Evolutionary conservation across 192 early-diverging fungal species (phyloP).

Genomic region (Allomyces javanicus): DNA sequence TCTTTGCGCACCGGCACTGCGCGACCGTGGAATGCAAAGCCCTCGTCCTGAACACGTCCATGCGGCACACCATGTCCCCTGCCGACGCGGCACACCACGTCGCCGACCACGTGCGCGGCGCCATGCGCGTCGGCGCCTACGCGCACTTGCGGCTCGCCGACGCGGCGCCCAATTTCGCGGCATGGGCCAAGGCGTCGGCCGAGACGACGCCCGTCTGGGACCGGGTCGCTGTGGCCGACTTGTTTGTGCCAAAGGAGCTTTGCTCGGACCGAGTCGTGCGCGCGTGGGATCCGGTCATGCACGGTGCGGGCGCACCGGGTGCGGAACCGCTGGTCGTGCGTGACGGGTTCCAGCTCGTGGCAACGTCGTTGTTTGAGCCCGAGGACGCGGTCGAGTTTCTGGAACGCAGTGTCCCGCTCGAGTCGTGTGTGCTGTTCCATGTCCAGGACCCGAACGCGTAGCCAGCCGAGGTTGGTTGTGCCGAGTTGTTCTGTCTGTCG

Average conservation of each 20-base stretch:
- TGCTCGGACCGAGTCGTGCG: too few species aligned
- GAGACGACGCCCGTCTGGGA: too few species aligned
- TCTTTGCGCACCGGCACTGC: background rate
- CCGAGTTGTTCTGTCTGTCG: too few species aligned
- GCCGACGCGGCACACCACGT: background rate
- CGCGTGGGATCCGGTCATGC: too few species aligned
- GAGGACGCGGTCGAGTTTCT: background rate
- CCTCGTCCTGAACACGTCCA: background rate
- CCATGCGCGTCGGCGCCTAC: background rate
- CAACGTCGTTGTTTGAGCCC: background rate
- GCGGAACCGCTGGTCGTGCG: background rate
- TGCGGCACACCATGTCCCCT: background rate
- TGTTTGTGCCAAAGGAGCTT: too few species aligned
- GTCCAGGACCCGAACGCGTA: background rate
- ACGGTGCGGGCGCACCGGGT: too few species aligned
- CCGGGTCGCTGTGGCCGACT: too few species aligned
- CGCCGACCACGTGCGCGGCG: background rate
- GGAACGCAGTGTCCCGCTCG: background rate
- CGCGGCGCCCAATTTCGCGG: background rate
- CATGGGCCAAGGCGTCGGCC: too few species aligned
- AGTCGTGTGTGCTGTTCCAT: background rate
- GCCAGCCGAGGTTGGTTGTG: too few species aligned
- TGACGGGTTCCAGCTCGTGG: background rate
- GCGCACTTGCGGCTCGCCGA: background rate
- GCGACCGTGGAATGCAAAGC: background rate